Percentiles rank a stretch among this genome's conserved stretches.
These are phyloP conservation scores for Macroventuria anomochaeta DNA, from an alignment of 2,329 filamentous ascomycete genomes.

Conservation along the genomic window DNA sequence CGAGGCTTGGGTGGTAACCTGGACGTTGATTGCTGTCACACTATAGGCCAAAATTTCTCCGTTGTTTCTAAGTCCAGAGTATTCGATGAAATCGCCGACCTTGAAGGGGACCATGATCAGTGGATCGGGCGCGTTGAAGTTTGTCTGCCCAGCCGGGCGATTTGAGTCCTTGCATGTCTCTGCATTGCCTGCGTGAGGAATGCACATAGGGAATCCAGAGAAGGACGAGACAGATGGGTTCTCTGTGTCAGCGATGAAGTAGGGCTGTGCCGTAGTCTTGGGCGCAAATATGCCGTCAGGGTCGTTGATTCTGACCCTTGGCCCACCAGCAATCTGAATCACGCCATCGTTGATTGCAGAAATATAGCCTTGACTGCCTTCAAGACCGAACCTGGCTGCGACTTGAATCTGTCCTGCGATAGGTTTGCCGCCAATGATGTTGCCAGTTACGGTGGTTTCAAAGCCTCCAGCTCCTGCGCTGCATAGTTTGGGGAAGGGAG, in stretches of 20 bases:
- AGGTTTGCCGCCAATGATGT: conserved; percentile 46
- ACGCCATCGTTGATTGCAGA: conserved; percentile 46
- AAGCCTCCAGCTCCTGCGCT: conserved; percentile 27
- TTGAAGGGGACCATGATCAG: conserved; percentile 52
- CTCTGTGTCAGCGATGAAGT: conserved; percentile 58
- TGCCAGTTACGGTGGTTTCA: conserved; percentile 48
- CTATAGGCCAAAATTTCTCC: conserved; percentile 48
- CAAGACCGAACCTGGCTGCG: conserved; percentile 44
- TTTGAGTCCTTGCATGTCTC: conserved; percentile 49
- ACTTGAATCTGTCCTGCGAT: conserved; percentile 51
- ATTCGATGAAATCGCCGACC: conserved; percentile 52
- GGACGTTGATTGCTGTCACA: conserved; percentile 50
- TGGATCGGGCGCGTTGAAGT: conserved; percentile 45
- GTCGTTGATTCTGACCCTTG: conserved; percentile 52
- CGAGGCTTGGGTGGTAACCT: conserved; percentile 46
- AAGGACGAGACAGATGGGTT: conserved; percentile 58
- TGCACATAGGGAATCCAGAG: conserved; percentile 61
- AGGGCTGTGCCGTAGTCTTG: conserved; percentile 33
- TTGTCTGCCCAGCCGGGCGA: conserved; percentile 37
- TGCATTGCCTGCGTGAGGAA: conserved; percentile 52
- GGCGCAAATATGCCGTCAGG: conserved; percentile 55
- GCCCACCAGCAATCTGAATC: conserved; percentile 48
- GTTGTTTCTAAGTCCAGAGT: conserved; percentile 44
- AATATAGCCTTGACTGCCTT: conserved; percentile 48
- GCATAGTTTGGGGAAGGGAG: conserved; percentile 50